Evolutionary conservation across 257 asterid species (phyloP).

Genomic region (Nemophila menziesii): DNA sequence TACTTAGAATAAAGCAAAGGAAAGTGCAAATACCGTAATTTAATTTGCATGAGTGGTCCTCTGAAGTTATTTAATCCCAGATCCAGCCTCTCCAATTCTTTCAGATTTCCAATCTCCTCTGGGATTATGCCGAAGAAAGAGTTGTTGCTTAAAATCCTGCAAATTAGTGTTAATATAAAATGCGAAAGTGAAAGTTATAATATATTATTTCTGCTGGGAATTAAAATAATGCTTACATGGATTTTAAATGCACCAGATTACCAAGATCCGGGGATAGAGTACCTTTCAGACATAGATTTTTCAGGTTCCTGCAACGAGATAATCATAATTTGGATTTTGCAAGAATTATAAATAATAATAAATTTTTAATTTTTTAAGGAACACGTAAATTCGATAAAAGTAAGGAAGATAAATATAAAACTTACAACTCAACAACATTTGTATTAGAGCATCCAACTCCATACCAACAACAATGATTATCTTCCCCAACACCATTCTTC

Average conservation of each 20-base stretch:
- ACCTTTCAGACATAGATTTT: constrained; percentile 56
- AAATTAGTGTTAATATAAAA: background rate
- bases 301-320: constrained; percentile 46
- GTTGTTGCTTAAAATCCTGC: constrained; percentile 72
- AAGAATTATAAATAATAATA: background rate
- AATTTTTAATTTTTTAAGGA: background rate
- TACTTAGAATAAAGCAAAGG: constrained; percentile 7
- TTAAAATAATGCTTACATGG: constrained; percentile 36
- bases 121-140: constrained; percentile 75
- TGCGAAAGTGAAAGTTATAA: background rate
- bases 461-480: constrained; percentile 65
- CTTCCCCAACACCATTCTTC: constrained; percentile 47
- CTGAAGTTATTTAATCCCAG: constrained; percentile 69
- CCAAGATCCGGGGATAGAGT: constrained; percentile 58
- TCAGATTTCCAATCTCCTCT: constrained; percentile 39
- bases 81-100: constrained; percentile 62
- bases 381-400: background rate
- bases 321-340: background rate
- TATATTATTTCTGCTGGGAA: background rate
- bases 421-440: constrained; percentile 67
- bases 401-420: constrained; percentile 4
- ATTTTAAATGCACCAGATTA: constrained; percentile 39
- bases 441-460: constrained; percentile 66
- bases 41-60: constrained; percentile 34
- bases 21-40: constrained; percentile 15